Percentiles rank a stretch among this genome's conserved stretches.
Evolutionary conservation across 2,329 filamentous ascomycete species (phyloP).

Genomic region (Neocatenulostroma microsporum): DNA sequence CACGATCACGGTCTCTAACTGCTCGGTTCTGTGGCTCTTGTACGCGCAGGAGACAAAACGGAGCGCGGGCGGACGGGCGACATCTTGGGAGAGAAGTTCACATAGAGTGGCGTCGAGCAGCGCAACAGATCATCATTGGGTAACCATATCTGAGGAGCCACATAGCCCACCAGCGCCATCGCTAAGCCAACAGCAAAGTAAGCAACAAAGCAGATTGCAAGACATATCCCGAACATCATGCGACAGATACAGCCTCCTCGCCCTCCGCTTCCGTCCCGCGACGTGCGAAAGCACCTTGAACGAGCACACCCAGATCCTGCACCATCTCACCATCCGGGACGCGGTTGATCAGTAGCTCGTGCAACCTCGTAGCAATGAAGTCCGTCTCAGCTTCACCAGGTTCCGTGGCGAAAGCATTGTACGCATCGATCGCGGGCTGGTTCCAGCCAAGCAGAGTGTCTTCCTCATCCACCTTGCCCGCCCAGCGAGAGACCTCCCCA

Average conservation of each 20-base stretch:
- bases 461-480: conserved; percentile 12
- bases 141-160: no score
- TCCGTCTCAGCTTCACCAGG: conserved; percentile 10
- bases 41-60: no score
- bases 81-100: no score
- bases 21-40: no score
- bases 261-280: conserved; percentile 2
- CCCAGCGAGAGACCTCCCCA: conserved; percentile 5
- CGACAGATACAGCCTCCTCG: background rate
- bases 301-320: conserved; percentile 14
- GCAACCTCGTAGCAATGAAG: conserved; percentile 10
- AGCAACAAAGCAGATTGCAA: conserved; percentile 3
- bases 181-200: conserved; percentile 6
- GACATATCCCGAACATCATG: background rate
- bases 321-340: conserved; percentile 19
- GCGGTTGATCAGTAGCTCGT: conserved; percentile 12
- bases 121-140: background rate
- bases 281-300: conserved; percentile 4
- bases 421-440: conserved; percentile 15
- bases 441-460: conserved; percentile 20
- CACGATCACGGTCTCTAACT: no score
- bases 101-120: no score
- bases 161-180: conserved; percentile 10
- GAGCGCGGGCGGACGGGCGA: no score
- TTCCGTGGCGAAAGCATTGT: conserved; percentile 8